A percentile compares a stretch with the other conserved stretches of the same genome.
These are phyloP conservation scores for Achaetomiella virescens DNA, from an alignment of 495 filamentous ascomycete species.

Conservation along the genomic window DNA sequence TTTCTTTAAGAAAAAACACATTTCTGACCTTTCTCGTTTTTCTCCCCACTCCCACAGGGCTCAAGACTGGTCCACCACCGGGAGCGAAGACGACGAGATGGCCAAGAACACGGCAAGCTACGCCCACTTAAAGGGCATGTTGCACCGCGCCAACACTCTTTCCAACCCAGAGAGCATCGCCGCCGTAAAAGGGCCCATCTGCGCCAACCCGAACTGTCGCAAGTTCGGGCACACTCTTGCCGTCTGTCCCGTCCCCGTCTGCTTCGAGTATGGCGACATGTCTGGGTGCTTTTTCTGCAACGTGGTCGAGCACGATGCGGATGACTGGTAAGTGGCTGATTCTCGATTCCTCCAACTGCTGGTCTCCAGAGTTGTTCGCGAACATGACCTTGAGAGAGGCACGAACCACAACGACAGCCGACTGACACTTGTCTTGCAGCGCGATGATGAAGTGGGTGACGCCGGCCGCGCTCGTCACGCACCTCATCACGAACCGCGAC, in stretches of 20 bases:
- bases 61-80: too few species aligned
- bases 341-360: neutral
- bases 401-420: neutral
- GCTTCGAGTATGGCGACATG: neutral
- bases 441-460: slow-evolving; percentile 4
- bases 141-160: neutral
- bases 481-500: slow-evolving; percentile 8
- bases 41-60: too few species aligned
- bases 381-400: neutral
- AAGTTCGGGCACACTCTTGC: slow-evolving; percentile 2
- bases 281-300: slow-evolving; percentile 11
- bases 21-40: too few species aligned
- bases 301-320: slow-evolving; percentile 2
- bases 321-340: neutral
- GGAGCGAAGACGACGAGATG: neutral
- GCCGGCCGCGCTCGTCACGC: neutral
- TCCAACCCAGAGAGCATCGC: too few species aligned
- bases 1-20: too few species aligned
- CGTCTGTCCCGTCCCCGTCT: neutral
- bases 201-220: slow-evolving; percentile 1
- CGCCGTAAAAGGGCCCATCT: neutral
- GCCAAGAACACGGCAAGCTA: neutral
- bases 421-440: neutral
- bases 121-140: neutral
- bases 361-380: neutral